Evolutionary conservation across 2,329 filamentous ascomycete species (phyloP), one percentile per base, ranked within the genome.

Genomic region (Colletotrichum paranaense): DNA sequence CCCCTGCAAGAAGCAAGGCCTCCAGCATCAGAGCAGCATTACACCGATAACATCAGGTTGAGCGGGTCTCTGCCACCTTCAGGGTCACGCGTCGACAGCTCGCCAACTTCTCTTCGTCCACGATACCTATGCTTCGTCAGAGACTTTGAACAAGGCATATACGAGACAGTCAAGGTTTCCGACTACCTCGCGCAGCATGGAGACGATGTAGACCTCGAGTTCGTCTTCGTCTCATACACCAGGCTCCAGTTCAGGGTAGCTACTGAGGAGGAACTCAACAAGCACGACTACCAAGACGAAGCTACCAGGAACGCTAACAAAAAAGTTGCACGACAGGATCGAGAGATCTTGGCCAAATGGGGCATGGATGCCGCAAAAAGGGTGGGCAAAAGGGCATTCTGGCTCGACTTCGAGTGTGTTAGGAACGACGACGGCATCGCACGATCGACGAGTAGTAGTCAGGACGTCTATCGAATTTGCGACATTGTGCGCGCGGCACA

Each of bases 371-470:
- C 84, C 0, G 82, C 84, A 1, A 77, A 77, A 8, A 77, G 78
- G 26, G 83, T 82, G 4, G 81, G 80, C 1, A 82, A 82, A 5
- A 74, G 76, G 16, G 84, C 84, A 0, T 86, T 85, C 72, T 86
- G 85, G 85, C 75, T 86, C 9, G 83, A 82, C 14, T 84, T 81
- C 70, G 82, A 81, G 59, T 86, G 85, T 72, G 83, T 86, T 72
- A 79, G 81, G 3, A 81, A 84, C 30, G 73, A 73, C 1, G 77
- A 80, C 35, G 58, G 60, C 69, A 80, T 73, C 49, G 81, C 57
- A 49, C 79, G 69, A 77, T 82, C 73, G 76, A 82, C 69, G 1
- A 75, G 69, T 55, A 65, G 58, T 4, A 60, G 58, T 32, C 32
- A 60, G 58, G 58, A 60, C 7, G 82, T 87, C 1, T 86, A 85